A percentile compares a stretch with the other conserved stretches of the same genome.
These are phyloP conservation scores for Corymbia calophylla DNA, from an alignment of 441 rosid species.

Conservation along the genomic window DNA sequence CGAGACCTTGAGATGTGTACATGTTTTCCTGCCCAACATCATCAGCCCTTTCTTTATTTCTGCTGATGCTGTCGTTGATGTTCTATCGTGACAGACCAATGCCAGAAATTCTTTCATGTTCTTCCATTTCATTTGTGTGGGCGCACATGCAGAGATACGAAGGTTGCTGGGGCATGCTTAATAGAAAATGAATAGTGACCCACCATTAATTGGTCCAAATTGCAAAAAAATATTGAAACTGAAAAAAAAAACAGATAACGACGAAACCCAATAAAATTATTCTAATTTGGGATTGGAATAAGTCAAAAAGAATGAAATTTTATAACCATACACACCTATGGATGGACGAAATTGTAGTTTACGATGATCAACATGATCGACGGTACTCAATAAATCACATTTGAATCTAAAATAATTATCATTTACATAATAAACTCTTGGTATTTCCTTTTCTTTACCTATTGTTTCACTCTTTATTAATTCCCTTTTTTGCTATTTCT, in stretches of 20 bases:
- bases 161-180: background rate
- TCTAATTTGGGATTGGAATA: background rate
- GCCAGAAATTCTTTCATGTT: background rate
- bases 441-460: background rate
- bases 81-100: background rate
- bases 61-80: background rate
- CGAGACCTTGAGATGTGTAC: background rate
- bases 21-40: background rate
- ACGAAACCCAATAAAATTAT: background rate
- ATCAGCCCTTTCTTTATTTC: background rate
- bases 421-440: background rate
- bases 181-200: background rate
- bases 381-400: background rate
- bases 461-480: background rate
- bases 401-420: background rate
- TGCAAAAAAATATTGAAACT: background rate
- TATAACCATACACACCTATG: background rate
- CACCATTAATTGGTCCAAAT: background rate
- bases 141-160: background rate
- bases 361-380: background rate
- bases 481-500: background rate
- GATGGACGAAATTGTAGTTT: background rate
- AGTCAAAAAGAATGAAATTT: background rate
- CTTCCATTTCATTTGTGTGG: background rate
- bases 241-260: background rate